A percentile compares a stretch with the other conserved stretches of the same genome.
Evolutionary conservation across 345 rosid species (phyloP).

Genomic region (Adansonia digitata): DNA sequence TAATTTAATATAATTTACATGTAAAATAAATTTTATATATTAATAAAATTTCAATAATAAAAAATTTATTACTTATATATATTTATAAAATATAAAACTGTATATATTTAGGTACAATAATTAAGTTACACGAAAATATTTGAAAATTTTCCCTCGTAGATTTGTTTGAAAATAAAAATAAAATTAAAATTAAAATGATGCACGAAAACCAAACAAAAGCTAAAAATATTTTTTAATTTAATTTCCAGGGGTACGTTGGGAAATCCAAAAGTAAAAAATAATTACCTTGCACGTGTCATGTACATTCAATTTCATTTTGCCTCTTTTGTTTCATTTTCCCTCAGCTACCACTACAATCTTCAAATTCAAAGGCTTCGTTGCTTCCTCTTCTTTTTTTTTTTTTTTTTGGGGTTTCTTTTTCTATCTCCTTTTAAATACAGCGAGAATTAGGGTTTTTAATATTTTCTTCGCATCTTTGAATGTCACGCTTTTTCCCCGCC

Average conservation of each 20-base stretch:
- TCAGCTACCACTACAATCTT: conserved; percentile 11
- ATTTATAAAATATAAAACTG: too few species aligned
- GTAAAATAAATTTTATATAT: too few species aligned
- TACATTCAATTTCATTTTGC: background rate
- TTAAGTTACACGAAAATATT: too few species aligned
- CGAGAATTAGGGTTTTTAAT: background rate
- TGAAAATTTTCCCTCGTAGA: background rate
- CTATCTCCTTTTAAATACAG: background rate
- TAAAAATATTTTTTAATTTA: background rate
- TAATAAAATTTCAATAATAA: too few species aligned
- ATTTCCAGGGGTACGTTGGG: background rate
- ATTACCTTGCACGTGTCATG: background rate
- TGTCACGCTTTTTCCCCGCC: conserved; percentile 23
- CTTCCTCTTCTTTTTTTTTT: background rate
- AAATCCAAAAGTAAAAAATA: background rate
- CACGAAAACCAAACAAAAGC: background rate
- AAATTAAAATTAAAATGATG: background rate
- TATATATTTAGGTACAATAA: too few species aligned
- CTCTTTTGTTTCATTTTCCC: background rate
- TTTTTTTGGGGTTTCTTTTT: background rate
- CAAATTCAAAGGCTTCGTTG: background rate
- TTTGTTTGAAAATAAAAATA: background rate
- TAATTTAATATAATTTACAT: too few species aligned
- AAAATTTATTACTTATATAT: too few species aligned
- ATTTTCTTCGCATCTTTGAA: conserved; percentile 19